A percentile compares a stretch with the other conserved stretches of the same genome.
Conservation (phyloP, 768 basidiomycete species). For the Boletus subparvulus region DNA sequence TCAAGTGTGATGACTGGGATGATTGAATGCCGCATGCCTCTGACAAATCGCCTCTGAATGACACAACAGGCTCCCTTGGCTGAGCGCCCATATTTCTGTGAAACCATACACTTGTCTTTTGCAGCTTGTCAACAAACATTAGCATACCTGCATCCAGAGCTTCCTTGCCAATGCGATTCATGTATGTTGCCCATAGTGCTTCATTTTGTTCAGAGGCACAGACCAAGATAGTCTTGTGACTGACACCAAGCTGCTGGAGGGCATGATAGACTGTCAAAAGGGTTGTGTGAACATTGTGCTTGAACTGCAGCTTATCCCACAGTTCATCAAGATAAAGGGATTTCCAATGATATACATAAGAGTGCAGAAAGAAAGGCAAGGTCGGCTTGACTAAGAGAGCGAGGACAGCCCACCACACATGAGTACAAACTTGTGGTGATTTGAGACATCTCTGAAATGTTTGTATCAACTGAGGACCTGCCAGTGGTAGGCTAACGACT, state of each 20-base stretch:
- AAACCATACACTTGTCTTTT: no score
- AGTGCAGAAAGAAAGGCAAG: not conserved
- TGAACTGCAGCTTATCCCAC: not conserved
- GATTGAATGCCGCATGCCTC: no score
- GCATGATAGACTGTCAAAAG: not conserved
- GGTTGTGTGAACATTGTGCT: not conserved
- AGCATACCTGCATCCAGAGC: no score
- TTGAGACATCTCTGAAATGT: not conserved
- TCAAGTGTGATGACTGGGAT: no score
- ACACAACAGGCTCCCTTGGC: no score
- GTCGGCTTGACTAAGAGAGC: not conserved
- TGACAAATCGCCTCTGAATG: no score
- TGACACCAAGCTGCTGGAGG: not conserved
- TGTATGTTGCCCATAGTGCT: not conserved
- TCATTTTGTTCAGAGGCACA: conserved; percentile 13
- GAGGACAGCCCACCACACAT: not conserved
- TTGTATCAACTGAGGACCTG: not conserved
- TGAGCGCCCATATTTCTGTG: no score
- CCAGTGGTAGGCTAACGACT: not conserved
- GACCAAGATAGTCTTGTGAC: not conserved
- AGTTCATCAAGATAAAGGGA: not conserved
- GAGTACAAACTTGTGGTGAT: not conserved
- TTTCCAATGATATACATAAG: not conserved
- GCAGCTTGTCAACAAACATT: no score
- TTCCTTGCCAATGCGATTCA: no score